Base-by-base conservation (phyloP, 2,329 filamentous ascomycete species). In the Laburnicola sp. region DNA sequence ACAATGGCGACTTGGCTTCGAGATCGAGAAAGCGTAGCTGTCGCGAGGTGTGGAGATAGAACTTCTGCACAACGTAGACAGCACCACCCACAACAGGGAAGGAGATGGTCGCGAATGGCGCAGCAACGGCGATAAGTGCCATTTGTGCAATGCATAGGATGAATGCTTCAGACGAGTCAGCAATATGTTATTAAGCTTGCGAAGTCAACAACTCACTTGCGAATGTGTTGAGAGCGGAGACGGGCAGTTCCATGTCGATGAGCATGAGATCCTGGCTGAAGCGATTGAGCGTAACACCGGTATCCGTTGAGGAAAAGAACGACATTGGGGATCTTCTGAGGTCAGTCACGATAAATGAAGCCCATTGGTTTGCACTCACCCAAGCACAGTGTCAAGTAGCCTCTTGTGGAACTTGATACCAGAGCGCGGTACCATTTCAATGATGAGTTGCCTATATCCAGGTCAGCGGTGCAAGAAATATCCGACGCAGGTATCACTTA, bases 361-460 rank as follows among this genome's bases (percentile, higher is more conserved):
- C 10, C 7, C 27, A 28, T 23, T 30, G 6, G 31, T 2, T 8
- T 5, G n/a, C 4, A 54, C 63, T 49, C 57, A 76, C 74, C 68
- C 71, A n/a, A 80, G 69, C 6, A 81, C 78, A 2, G 79, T 78
- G 6, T 71, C 69, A 6, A 82, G 66, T 1, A 82, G 67, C 39
- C 67, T 74, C 44, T 69, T 69, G 53, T 83, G 80, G 50, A 83
- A 79, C 37, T 59, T 71, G 47, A 75, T 72, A 3, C 78, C 79
- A n/a, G 79, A 81, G 27, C 74, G 75, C 2, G 80, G 80, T 3
- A 82, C 77, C 76, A 82, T 81, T 2, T 69, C 76, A 28, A 82
- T 76, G 40, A 82, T 77, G 55, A 82, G 71, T 63, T 80, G 75
- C 70, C 73, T 75, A 27, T 2, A 44, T 21, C n/a, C 7, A 16